Evolutionary conservation across 2,329 filamentous ascomycete genomes (phyloP).

Genomic region (Chrysoporthe cubensis): DNA sequence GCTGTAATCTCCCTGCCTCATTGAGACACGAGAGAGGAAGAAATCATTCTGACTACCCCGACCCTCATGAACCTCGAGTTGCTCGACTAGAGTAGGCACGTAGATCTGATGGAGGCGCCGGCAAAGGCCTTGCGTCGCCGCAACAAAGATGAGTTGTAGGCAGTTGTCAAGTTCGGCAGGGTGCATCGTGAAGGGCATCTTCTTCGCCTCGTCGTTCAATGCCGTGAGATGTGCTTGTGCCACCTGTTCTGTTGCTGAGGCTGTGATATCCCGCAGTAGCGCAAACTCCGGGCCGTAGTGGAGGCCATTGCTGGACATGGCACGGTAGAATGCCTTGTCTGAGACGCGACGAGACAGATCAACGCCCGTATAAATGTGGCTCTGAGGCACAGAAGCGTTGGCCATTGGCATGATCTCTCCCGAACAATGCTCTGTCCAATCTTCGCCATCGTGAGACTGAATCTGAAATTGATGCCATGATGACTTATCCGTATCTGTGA

Average conservation of each 20-base stretch:
- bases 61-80: not conserved
- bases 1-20: no score
- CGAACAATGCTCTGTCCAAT: slow-evolving; percentile 37
- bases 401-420: slow-evolving; percentile 12
- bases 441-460: slow-evolving; percentile 32
- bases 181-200: not conserved
- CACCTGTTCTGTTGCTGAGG: not conserved
- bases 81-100: not conserved
- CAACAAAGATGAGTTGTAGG: not conserved
- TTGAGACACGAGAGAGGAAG: no score
- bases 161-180: not conserved
- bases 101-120: not conserved
- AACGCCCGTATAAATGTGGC: not conserved
- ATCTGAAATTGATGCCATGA: slow-evolving; percentile 37
- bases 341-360: not conserved
- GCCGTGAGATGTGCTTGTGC: not conserved
- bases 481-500: slow-evolving; percentile 30
- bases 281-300: not conserved
- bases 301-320: not conserved
- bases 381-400: not conserved
- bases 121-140: not conserved
- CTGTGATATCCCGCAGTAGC: not conserved
- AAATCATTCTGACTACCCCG: not conserved
- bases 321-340: not conserved
- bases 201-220: not conserved